Evolutionary conservation across 192 early-diverging fungal species (phyloP), one percentile per base, ranked within the genome.

Genomic region (Coemansia sp.): DNA sequence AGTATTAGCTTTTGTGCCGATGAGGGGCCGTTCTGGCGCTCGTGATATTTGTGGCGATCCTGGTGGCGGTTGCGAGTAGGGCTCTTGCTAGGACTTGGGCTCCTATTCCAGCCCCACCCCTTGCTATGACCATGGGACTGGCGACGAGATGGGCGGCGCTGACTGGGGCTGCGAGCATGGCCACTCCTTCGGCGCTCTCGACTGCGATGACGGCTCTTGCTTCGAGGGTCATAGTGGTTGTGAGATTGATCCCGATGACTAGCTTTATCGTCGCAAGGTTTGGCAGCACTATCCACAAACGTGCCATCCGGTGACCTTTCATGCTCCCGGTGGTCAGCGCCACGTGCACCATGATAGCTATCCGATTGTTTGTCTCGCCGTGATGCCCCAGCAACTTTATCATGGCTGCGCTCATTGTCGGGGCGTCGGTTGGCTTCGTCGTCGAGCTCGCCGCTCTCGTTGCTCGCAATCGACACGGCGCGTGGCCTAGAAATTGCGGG

Each of bases 281-380:
- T 53, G 23, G 48, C 21, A 3, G 25, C 0, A 25, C 23, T 50
- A 11, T 50, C 48, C 48, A 50, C 48, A 25, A 50, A 25, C 25
- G 48, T 50, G 48, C 48, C 23, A 26, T 25, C 48, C 20, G 48
- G 25, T 23, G 25, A 50, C 21, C 23, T 41, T 41, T 41, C 14
- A 16, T 16, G 39, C 39, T 41, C 39, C 16, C 6, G 39, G 5
- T 13, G 4, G 3, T 16, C 50, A n/a, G 3, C 56, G 34, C 56
- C n/a, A 58, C 34, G 33, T 20, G 18, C n/a, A 10, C 56, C 56
- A 11, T 34, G 11, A 37, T 36, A n/a, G 34, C 18, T 21, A 6
- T 34, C 34, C 56, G 7, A 58, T 58, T 58, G 56, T 58, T 58
- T 25, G 13, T 53, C 50, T 31, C 50, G 26, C 26, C 26, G 50